Percentiles rank a stretch among this genome's conserved stretches.
These are phyloP conservation scores for Chlorophyllum brunneum DNA, from an alignment of 768 basidiomycete genomes.

Conservation along the genomic window DNA sequence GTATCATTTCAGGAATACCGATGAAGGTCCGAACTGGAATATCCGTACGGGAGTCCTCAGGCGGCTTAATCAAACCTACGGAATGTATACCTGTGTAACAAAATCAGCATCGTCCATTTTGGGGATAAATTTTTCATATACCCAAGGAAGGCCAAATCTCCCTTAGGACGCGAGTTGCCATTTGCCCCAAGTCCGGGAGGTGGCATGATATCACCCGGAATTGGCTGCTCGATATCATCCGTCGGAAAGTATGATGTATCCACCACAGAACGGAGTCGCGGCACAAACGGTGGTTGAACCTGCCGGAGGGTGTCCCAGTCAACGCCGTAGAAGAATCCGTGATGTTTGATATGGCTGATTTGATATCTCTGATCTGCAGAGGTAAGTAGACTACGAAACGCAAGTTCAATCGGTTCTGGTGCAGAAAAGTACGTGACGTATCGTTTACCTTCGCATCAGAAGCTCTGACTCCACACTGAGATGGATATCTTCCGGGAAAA, in stretches of 20 bases:
- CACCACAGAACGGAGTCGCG: conserved; percentile 86
- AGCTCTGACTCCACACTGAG: conserved; percentile 90
- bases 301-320: conserved; percentile 86
- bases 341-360: conserved; percentile 85
- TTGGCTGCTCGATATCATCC: conserved; percentile 84
- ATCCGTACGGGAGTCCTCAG: no score
- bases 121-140: conserved; percentile 20
- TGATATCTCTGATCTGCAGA: conserved; percentile 74
- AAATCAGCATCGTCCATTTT: not conserved
- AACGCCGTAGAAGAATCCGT: conserved; percentile 94
- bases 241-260: conserved; percentile 99
- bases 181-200: conserved; percentile 22
- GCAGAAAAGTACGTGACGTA: not conserved
- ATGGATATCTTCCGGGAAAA: conserved; percentile 93
- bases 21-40: not conserved
- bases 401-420: not conserved
- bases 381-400: conserved; percentile 68
- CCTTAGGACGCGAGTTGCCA: conserved; percentile 20
- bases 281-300: conserved; percentile 96
- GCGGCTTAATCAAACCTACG: not conserved
- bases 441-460: conserved; percentile 69
- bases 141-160: conserved; percentile 69
- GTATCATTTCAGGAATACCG: not conserved
- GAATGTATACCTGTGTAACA: conserved; percentile 3
- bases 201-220: conserved; percentile 32